Base-by-base conservation (phyloP, 805 yeast genomes). In the Pichia deserticola region DNA sequence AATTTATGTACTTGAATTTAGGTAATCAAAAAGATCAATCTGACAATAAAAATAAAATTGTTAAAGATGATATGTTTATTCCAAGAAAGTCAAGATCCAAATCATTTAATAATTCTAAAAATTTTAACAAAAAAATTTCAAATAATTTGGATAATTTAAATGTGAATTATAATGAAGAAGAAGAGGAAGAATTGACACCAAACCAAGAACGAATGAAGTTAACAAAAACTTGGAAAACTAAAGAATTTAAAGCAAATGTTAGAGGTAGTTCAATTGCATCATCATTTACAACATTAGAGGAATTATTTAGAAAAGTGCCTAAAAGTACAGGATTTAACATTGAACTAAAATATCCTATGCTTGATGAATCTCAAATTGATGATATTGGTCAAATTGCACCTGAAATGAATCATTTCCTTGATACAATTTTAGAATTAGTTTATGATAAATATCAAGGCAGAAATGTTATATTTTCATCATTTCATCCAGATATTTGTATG, bases 321-420 rank as follows among this genome's bases (percentile, higher is more conserved):
- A 72, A 75, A 50, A 78, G 76, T 51, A 95, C 90, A 13, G 98
- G 98, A 0, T 90, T 93, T 70, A 92, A 92, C 62, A 88, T 92
- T 53, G 98, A 92, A 66, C 82, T 93, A 67, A 89, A 92, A 63
- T 92, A 89, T 63, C 98, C 98, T 2, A 86, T 92, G 93, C 74
- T 89, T 46, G 95, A 89, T 63, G 98, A 92, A 68, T 90, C 95
- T 0, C 86, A 89, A 63, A 75, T 74, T 3, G 97, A 92, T 62
- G 89, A 84, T 52, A 84, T 90, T 80, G 96, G 95, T 15, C 85
- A 84, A 55, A 73, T 86, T 54, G 88, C 85, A 2, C 77, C 85
- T 51, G 96, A 90, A 57, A 73, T 89, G 71, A 92, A 92, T 64
- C 76, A 75, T 57, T 92, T 89, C 82, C 86, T 89, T 36, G 97